Base-by-base conservation (phyloP, 2,329 filamentous ascomycete species). In the Sphaerulina musiva region DNA sequence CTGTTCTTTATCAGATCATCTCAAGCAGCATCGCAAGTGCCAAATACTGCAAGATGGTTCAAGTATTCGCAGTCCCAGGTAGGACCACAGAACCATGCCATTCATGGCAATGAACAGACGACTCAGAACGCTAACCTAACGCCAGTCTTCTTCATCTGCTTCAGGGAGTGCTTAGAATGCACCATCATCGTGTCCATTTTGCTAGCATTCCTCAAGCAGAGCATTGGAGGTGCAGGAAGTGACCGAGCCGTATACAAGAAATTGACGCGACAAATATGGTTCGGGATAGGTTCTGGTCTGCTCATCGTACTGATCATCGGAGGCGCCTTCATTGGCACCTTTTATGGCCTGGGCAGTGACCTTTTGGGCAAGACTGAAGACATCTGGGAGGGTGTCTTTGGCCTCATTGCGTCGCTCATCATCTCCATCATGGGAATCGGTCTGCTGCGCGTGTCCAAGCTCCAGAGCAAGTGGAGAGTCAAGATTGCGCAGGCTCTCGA, bases 131-230 rank as follows among this genome's bases (percentile, higher is more conserved):
- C 44, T 53, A 49, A 58, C 49, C 40, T 9, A 26, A 9, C 39
- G 14, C 34, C 58, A 78, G 82, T 95, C 52, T 95, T 95, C 75
- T 91, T 95, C 75, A 87, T 95, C 69, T 84, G 88, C 73, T 93
- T 95, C 69, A 84, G 90, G 67, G 90, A 95, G 74, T 83, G 83
- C 41, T 76, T 95, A 46, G 89, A 95, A 75, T 87, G 86, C 0
- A 84, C 81, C 65, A 89, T 95, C 66, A 87, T 95, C 63, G 83
- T 95, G 59, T 92, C 89, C 0, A 86, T 95, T n/a, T 76, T 95
- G 34, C 80, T 95, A 40, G 83, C 89, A 20, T 95, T 93, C 69
- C 74, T 95, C 55, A 93, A 92, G 70, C 87, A 93, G 69, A 87
- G 85, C 2, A 79, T 95, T 38, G 82, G 82, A 0, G 55, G 59